These are phyloP conservation scores for Fusarium aywerte DNA, from an alignment of 2,329 filamentous ascomycete species.

Conservation along the genomic window DNA sequence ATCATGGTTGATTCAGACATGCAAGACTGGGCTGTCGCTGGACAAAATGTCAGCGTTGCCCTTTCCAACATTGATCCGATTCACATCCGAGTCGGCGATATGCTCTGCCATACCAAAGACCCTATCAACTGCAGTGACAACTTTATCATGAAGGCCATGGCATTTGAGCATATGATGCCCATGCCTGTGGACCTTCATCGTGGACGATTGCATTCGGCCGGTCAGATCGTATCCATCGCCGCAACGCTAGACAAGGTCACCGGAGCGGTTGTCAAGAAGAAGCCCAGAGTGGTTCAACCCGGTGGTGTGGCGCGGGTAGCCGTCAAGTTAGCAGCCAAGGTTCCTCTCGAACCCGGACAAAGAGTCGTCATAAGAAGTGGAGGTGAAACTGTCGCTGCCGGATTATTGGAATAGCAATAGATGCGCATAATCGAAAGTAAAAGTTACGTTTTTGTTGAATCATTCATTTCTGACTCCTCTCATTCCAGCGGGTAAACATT, in stretches of 20 bases:
- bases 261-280: constrained; percentile 82
- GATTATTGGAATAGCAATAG: constrained; percentile 75
- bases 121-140: constrained; percentile 77
- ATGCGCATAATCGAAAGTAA: neutral
- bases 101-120: constrained; percentile 76
- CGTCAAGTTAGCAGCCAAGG: constrained; percentile 76
- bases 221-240: constrained; percentile 75
- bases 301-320: constrained; percentile 80
- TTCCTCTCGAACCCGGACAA: constrained; percentile 83
- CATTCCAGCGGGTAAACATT: neutral
- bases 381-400: constrained; percentile 88
- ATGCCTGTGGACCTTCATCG: constrained; percentile 91
- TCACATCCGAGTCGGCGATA: constrained; percentile 84
- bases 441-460: neutral
- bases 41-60: constrained; percentile 87
- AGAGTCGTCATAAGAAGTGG: constrained; percentile 83
- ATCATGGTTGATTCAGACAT: constrained; percentile 79
- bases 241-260: constrained; percentile 82
- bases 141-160: constrained; percentile 85
- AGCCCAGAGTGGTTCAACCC: constrained; percentile 84
- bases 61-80: constrained; percentile 85
- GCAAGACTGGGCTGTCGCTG: constrained; percentile 90
- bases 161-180: constrained; percentile 89
- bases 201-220: constrained; percentile 82
- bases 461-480: neutral